A percentile compares a stretch with the other conserved stretches of the same genome.
Evolutionary conservation across 2,329 filamentous ascomycete genomes (phyloP).

Genomic region (Clarireedia homoeocarpa): DNA sequence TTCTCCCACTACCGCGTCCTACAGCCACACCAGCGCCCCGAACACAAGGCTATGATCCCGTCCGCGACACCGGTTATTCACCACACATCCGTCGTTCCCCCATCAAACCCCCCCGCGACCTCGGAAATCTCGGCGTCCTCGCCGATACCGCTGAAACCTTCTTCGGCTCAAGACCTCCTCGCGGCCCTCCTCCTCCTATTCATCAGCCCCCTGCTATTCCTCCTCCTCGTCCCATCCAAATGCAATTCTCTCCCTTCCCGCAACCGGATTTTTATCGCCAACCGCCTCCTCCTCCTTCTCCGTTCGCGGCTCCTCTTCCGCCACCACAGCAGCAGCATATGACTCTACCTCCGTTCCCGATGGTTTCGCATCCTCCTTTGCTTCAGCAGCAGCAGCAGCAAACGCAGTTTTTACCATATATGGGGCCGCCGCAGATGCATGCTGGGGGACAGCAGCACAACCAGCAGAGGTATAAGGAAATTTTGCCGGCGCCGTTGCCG

Average conservation of each 20-base stretch:
- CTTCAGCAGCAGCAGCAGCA: neutral
- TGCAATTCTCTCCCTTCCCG: neutral
- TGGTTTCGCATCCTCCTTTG: no score
- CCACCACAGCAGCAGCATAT: neutral
- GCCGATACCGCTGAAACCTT: conserved; percentile 3
- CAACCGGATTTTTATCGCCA: neutral
- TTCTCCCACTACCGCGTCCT: neutral
- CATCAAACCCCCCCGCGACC: neutral
- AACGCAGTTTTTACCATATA: neutral
- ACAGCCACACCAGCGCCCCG: neutral
- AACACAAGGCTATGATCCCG: conserved; percentile 20
- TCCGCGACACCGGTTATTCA: conserved; percentile 14
- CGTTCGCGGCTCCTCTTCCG: neutral
- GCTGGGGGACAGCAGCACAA: neutral
- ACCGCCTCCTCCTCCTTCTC: neutral
- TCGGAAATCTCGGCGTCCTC: neutral
- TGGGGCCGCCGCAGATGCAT: neutral
- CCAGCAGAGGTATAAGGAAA: neutral
- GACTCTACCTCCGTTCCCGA: no score
- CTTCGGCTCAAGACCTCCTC: neutral
- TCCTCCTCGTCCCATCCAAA: neutral
- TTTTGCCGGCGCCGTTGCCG: neutral
- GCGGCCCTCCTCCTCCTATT: neutral
- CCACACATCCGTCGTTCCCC: conserved; percentile 3
- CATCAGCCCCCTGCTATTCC: neutral